Base-by-base conservation (phyloP, 305 asterid species). In the Fraxinus sp. region DNA sequence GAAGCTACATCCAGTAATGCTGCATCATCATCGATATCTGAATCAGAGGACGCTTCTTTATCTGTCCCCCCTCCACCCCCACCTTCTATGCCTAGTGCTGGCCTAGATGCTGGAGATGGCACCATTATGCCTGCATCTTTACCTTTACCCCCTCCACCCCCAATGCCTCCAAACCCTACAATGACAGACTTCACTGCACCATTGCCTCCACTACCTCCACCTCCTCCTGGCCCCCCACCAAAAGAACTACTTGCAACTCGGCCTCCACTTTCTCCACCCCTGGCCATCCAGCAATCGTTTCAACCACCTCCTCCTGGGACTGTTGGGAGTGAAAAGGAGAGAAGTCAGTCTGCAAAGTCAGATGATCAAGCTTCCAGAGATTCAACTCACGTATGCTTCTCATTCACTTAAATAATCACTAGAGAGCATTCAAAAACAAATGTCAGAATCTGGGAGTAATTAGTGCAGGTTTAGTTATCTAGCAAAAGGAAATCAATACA, bases 101-200 rank as follows among this genome's bases (percentile, higher is more conserved):
- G 90, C 85, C 77, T 81, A 66, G 96, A 89, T 81, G 85, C 94
- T 84, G 92, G 88, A 83, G 97, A 91, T 87, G 91, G 86, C 77
- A 83, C 89, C 78, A 57, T 77, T 39, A 28, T 89, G 71, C 93
- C 97, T 37, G 83, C 85, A 77, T 90, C 96, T 76, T 86, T 93
- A 87, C 94, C 98, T 81, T 87, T 95, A 87, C 97, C 97, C 4
- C 96, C 99, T 30, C 97, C 97, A 82, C 98, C 98, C n/a, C 97
- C 97, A 28, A 79, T 97, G 92, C 96, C 98, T 33, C 92, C 94
- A 80, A 89, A 90, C 70, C 94, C 95, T 39, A 84, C 91, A 77
- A 75, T 75, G 59, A 77, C 89, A 74, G 95, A 91, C 79, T 80
- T 83, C 81, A 66, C 86, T 35, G 75, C 88, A 59, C 83, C 90